Conservation (phyloP, 2,329 filamentous ascomycete species). For the Rutstroemia sp. region DNA sequence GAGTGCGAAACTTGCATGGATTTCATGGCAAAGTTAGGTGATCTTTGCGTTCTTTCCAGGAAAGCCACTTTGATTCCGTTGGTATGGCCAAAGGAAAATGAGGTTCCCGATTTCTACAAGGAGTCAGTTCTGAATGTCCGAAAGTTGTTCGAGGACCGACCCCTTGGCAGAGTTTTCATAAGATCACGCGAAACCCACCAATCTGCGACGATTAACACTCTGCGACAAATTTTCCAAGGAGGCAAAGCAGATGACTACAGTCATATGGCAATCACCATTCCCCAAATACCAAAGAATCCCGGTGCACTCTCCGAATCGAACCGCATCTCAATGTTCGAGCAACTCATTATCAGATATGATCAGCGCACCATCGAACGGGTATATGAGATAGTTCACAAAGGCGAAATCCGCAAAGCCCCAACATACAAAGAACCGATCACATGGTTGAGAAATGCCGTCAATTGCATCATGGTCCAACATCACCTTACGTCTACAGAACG, state of each 20-base stretch:
- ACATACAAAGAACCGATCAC: not conserved
- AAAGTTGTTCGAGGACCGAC: not conserved
- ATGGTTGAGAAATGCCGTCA: constrained; percentile 2
- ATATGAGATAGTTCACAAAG: not conserved
- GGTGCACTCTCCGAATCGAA: not conserved
- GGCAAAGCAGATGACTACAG: not conserved
- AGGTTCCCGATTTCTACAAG: not conserved
- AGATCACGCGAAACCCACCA: not conserved
- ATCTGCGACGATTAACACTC: not conserved
- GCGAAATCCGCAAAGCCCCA: not conserved
- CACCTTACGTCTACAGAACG: not conserved
- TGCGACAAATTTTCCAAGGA: not conserved
- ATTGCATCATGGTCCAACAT: not conserved
- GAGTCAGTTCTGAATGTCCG: not conserved
- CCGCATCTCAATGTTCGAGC: not conserved
- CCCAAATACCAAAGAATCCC: not conserved
- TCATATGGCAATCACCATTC: not conserved
- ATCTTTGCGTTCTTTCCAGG: not conserved
- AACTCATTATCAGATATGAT: not conserved
- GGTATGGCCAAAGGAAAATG: constrained; percentile 1
- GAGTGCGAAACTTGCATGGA: constrained; percentile 2
- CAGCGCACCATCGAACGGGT: not conserved
- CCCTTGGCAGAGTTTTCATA: not conserved
- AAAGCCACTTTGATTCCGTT: not conserved
- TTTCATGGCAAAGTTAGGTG: not conserved